phyloP scores from a whole-genome alignment of 257 asterid genomes.

The Sherardia arvensis region DNA sequence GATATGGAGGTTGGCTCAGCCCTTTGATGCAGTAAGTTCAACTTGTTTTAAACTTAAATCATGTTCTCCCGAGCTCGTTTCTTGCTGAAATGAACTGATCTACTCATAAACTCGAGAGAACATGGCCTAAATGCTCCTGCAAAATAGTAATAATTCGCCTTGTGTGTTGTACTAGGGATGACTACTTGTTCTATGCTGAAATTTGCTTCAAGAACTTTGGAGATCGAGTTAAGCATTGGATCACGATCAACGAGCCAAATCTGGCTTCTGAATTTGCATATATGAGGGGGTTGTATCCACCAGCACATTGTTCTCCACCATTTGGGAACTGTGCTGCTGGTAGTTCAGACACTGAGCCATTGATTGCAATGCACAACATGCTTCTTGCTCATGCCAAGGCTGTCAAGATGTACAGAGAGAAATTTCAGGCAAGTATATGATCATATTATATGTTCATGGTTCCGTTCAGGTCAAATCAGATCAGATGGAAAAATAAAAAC shows the following conservation, averaged over 20 bases:
- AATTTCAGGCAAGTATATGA: slow-evolving; percentile 38
- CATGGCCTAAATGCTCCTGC: too few species aligned
- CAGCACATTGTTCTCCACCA: slow-evolving; percentile 64
- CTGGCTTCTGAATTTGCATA: slow-evolving; percentile 37
- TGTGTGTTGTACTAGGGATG: slow-evolving; percentile 61
- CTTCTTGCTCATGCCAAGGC: slow-evolving; percentile 70
- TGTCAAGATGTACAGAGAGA: slow-evolving; percentile 44
- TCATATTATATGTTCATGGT: too few species aligned
- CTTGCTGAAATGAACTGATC: too few species aligned
- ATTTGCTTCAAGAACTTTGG: slow-evolving; percentile 49
- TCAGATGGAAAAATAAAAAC: too few species aligned
- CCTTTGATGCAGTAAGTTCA: slow-evolving; percentile 61
- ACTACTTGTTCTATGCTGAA: slow-evolving; percentile 45
- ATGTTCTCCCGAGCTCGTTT: too few species aligned
- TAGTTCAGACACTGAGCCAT: slow-evolving; percentile 70
- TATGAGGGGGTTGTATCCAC: slow-evolving; percentile 38
- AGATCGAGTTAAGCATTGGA: slow-evolving; percentile 65
- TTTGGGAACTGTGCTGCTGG: slow-evolving; percentile 61
- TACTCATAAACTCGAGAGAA: too few species aligned
- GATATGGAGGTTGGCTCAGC: slow-evolving; percentile 68
- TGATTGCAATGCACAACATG: slow-evolving; percentile 50
- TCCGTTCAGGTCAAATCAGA: too few species aligned
- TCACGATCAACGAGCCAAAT: slow-evolving; percentile 59
- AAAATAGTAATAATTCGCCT: too few species aligned
- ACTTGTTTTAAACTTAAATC: too few species aligned